Conservation (phyloP, 1,284 basidiomycete species). For the Microbotryum scabiosae region DNA sequence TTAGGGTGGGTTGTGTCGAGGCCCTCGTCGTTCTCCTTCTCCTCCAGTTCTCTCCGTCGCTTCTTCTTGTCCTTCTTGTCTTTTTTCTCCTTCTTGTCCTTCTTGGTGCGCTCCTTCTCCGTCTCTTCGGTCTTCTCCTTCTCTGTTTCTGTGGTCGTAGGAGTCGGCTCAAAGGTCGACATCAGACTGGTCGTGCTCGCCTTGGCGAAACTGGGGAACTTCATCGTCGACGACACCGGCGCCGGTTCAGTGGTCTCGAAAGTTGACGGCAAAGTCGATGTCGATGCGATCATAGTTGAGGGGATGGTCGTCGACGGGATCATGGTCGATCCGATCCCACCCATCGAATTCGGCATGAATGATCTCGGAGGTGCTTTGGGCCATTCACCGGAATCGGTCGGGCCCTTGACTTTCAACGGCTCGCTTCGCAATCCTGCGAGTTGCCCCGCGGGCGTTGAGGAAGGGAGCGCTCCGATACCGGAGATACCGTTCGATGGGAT, state of each 20-base stretch:
- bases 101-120: background rate
- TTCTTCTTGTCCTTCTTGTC: background rate
- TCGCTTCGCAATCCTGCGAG: background rate
- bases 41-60: background rate
- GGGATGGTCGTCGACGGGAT: background rate
- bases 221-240: background rate
- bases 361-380: too few species aligned
- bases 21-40: background rate
- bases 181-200: conserved; percentile 3
- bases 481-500: conserved; percentile 9
- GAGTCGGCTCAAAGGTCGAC: conserved; percentile 6
- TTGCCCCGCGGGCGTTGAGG: too few species aligned
- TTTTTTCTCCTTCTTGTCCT: background rate
- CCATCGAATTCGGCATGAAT: too few species aligned
- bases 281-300: background rate
- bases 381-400: too few species aligned
- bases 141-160: background rate
- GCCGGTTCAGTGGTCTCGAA: background rate
- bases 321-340: too few species aligned
- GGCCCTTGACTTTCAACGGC: background rate
- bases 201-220: conserved; percentile 14
- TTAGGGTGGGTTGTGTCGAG: too few species aligned
- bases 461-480: background rate
- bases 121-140: background rate
- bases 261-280: background rate